Percentiles rank a stretch among this genome's conserved stretches.
Evolutionary conservation across 371 early-diverging fungal genomes (phyloP).

Genomic region (Amoeboaphelidium protococcarum): DNA sequence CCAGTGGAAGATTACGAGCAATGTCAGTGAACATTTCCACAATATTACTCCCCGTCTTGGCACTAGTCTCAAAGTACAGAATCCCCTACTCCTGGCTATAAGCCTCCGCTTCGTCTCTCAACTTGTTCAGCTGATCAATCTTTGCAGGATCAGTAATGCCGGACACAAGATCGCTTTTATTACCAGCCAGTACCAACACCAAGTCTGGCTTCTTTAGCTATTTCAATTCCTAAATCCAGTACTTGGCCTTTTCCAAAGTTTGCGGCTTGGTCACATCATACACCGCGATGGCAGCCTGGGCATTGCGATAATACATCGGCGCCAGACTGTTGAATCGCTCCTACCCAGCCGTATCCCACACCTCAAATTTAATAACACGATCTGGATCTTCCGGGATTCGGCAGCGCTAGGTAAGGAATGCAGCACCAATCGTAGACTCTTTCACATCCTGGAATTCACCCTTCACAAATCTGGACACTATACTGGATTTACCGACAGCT

Average conservation of each 20-base stretch:
- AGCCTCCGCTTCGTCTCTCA: neutral
- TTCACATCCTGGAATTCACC: neutral
- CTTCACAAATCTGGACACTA: constrained; percentile 1
- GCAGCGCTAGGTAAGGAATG: constrained; percentile 7
- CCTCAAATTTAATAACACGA: constrained; percentile 10
- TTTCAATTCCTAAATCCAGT: neutral
- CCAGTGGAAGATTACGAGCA: neutral
- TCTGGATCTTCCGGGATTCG: neutral
- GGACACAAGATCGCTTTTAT: neutral
- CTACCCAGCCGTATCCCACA: constrained; percentile 23
- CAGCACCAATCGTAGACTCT: neutral
- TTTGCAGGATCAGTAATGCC: neutral
- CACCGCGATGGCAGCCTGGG: constrained; percentile 15
- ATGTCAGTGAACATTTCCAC: constrained; percentile 6
- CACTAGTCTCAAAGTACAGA: constrained; percentile 10
- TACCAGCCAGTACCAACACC: neutral
- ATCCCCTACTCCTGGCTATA: neutral
- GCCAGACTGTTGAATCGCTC: constrained; percentile 16
- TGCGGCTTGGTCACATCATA: neutral
- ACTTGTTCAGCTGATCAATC: too few relatives aligned
- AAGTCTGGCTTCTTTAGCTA: constrained; percentile 1
- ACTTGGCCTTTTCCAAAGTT: neutral
- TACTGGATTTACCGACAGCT: neutral
- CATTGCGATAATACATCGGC: constrained; percentile 19
- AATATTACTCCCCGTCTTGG: constrained; percentile 12